Percentiles rank a stretch among this genome's conserved stretches.
Conservation (phyloP, 768 basidiomycete genomes). For the Psilocybe cyanescens region DNA sequence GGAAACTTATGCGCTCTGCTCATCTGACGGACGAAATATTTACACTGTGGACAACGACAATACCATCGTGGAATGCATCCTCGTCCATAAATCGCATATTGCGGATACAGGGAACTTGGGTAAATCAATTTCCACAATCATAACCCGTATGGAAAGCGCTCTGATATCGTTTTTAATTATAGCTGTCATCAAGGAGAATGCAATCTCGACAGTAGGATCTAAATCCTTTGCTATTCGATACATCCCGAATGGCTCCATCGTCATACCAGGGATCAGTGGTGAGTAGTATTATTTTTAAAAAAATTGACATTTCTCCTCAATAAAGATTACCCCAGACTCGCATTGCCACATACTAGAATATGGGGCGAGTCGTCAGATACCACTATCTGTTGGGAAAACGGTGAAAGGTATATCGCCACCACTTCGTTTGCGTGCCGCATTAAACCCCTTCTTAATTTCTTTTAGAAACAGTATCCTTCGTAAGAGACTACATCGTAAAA, state of each 20-base stretch:
- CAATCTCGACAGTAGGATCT: slow-evolving; percentile 11
- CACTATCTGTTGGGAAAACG: slow-evolving; percentile 62
- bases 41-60: slow-evolving; percentile 68
- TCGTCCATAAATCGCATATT: slow-evolving; percentile 56
- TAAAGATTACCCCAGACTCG: slow-evolving; percentile 51
- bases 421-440: background rate
- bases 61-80: slow-evolving; percentile 61
- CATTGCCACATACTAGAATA: slow-evolving; percentile 83
- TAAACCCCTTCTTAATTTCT: background rate
- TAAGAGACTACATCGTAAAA: slow-evolving; percentile 62
- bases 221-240: slow-evolving; percentile 39
- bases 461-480: slow-evolving; percentile 62
- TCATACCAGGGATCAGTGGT: slow-evolving; percentile 79
- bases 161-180: slow-evolving; percentile 35
- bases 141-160: background rate
- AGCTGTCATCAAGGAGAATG: slow-evolving; percentile 38
- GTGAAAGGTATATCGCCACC: slow-evolving; percentile 48
- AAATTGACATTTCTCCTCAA: background rate
- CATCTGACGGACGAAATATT: slow-evolving; percentile 50
- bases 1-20: slow-evolving; percentile 61
- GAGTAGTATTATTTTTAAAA: slow-evolving; percentile 20
- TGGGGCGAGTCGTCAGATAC: slow-evolving; percentile 66
- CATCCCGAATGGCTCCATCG: slow-evolving; percentile 57
- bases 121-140: slow-evolving; percentile 31
- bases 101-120: slow-evolving; percentile 57